Evolutionary conservation across 129 eudicot genomes (phyloP).

Genomic region (Flaveria robusta): DNA sequence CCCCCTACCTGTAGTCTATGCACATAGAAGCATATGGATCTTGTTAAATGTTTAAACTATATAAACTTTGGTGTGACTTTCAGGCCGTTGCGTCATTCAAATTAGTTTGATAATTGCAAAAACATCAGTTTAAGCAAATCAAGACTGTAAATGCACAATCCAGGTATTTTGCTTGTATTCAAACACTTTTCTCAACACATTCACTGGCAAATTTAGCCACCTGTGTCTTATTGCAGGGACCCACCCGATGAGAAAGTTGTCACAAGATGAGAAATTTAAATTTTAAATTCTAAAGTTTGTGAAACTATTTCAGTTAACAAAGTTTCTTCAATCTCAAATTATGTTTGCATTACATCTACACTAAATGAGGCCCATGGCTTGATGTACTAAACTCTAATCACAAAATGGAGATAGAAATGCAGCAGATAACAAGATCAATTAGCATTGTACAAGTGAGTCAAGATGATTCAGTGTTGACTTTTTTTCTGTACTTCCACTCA

Average conservation of each 20-base stretch:
- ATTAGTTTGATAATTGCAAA: constrained; percentile 36
- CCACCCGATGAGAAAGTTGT: constrained; percentile 2
- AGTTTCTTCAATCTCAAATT: constrained; percentile 19
- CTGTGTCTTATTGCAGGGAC: constrained; percentile 18
- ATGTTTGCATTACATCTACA: constrained; percentile 16
- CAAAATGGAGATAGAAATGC: constrained; percentile 18
- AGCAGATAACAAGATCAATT: neutral
- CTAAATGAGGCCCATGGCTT: constrained; percentile 15
- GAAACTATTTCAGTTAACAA: constrained; percentile 24
- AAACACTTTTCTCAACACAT: constrained; percentile 3
- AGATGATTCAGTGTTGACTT: constrained; percentile 40
- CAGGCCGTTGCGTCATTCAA: constrained; percentile 92
- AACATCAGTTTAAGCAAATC: constrained; percentile 14
- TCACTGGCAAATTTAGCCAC: neutral
- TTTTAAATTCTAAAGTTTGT: neutral
- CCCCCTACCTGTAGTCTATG: neutral
- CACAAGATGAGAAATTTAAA: constrained; percentile 13
- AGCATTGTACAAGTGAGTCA: constrained; percentile 10
- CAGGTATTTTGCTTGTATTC: constrained; percentile 18
- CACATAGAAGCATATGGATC: neutral
- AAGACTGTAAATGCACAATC: constrained; percentile 9
- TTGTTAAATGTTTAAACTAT: neutral
- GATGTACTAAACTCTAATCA: constrained; percentile 27
- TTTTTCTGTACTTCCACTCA: constrained; percentile 40
- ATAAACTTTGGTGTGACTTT: constrained; percentile 3